Evolutionary conservation across 768 basidiomycete species (phyloP).

Genomic region (Hebeloma cylindrosporum): DNA sequence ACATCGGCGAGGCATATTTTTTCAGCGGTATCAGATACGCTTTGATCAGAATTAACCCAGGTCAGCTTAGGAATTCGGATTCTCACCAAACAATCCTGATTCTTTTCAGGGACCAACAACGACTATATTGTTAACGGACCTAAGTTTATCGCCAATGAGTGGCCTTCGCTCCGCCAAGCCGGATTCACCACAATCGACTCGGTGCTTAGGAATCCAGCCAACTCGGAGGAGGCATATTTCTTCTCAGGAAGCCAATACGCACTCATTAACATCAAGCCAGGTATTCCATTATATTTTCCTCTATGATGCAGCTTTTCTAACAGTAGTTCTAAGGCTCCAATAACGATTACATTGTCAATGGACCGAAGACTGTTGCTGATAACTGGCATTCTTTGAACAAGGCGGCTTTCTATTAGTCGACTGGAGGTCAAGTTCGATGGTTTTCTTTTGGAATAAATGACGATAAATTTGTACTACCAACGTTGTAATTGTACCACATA

Average conservation of each 20-base stretch:
- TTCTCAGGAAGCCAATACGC: too few species aligned
- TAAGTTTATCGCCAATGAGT: background rate
- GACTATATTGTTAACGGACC: constrained; percentile 2
- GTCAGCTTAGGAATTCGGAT: background rate
- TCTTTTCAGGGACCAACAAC: background rate
- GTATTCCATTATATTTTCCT: too few species aligned
- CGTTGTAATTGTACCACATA: too few species aligned
- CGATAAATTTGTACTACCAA: too few species aligned
- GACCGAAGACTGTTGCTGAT: too few species aligned
- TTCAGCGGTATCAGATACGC: constrained; percentile 4
- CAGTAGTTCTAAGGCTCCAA: too few species aligned
- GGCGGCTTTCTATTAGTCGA: too few species aligned
- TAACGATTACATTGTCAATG: too few species aligned
- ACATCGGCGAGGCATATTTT: constrained; percentile 7
- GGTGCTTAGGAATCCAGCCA: background rate
- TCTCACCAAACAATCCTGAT: background rate
- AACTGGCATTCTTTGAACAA: too few species aligned
- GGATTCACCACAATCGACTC: background rate
- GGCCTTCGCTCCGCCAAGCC: constrained; percentile 2
- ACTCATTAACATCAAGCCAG: background rate
- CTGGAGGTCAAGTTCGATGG: too few species aligned
- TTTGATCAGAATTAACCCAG: background rate
- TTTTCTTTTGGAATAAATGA: too few species aligned
- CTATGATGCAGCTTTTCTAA: too few species aligned
- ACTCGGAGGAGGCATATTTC: background rate